Base-by-base conservation (phyloP, 352 stramenopile species). In the Pythium phragmiticola region DNA sequence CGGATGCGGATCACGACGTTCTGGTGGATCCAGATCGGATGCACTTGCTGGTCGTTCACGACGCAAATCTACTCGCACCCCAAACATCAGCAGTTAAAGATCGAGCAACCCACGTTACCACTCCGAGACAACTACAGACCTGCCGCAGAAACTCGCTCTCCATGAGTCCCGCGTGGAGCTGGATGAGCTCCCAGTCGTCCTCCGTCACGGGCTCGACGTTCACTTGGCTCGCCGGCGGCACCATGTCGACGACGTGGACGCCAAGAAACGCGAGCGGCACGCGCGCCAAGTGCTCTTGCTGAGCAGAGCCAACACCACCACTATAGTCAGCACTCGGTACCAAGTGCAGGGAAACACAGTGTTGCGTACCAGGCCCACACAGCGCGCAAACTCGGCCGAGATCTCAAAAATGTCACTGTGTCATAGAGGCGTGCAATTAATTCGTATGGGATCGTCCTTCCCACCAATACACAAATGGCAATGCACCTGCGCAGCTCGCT, bases 161-260 rank as follows among this genome's bases (percentile, higher is more conserved):
- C 54, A 97, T 78, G 37, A 87, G 70, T 3, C 85, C 88, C 0
- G 89, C 85, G 63, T 96, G 87, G 57, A 95, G 58, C 66, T 97
- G 88, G 57, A 97, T 91, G 19, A 97, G 74, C 59, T 97, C 89
- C 89, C 89, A 97, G 68, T 97, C 89, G 64, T 97, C 89, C 1
- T 84, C 63, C 3, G 88, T 94, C 46, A 80, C 85, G 11, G 89
- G 89, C 53, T 97, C 88, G 7, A 97, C 82, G 59, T 90, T 87
- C 21, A 97, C 74, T 39, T 92, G 75, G 8, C 70, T 67, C 26
- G 87, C 87, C 47, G 87, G 77, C 2, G 87, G 77, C 28, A 95
- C 64, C 23, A 72, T 67, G 8, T 92, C 82, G n/a, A 89, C 84
- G 14, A 94, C 70, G 46, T 90, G 83, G 0, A 93, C 88, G 14